Conservation (phyloP, 306 rosid species). For the Ziziphus jujuba region DNA sequence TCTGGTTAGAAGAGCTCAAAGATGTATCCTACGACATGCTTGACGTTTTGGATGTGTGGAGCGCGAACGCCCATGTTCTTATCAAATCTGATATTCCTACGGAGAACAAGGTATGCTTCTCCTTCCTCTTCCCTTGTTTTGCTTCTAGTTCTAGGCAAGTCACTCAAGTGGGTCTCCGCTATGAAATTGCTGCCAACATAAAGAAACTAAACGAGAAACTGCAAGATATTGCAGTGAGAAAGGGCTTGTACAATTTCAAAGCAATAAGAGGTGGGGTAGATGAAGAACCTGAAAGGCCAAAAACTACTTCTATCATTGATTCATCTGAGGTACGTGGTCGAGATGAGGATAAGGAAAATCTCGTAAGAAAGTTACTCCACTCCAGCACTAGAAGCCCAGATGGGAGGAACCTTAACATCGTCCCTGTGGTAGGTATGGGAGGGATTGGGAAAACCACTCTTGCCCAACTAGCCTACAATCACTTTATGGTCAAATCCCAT, state of each 20-base stretch:
- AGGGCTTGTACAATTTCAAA: neutral
- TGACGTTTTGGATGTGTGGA: constrained; percentile 14
- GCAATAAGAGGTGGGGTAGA: neutral
- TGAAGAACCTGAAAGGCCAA: neutral
- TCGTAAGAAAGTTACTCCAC: neutral
- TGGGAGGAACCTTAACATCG: neutral
- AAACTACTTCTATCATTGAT: constrained; percentile 2
- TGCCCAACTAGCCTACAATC: neutral
- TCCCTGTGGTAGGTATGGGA: constrained; percentile 10
- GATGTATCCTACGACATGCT: constrained; percentile 17
- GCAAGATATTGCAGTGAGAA: neutral
- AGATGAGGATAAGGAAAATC: neutral
- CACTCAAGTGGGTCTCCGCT: neutral
- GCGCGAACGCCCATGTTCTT: neutral
- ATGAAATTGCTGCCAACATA: neutral
- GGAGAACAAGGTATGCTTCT: constrained; percentile 7
- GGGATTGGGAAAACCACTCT: constrained; percentile 13
- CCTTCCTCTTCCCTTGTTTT: constrained; percentile 5
- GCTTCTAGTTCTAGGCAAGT: neutral
- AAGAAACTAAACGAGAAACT: neutral
- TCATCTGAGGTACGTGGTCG: neutral
- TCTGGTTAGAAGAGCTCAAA: constrained; percentile 19
- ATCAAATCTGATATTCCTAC: neutral
- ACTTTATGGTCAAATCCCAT: neutral
- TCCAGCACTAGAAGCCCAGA: neutral